phyloP scores from a whole-genome alignment of 2,329 filamentous ascomycete genomes.

The Aspergillus sp. region DNA sequence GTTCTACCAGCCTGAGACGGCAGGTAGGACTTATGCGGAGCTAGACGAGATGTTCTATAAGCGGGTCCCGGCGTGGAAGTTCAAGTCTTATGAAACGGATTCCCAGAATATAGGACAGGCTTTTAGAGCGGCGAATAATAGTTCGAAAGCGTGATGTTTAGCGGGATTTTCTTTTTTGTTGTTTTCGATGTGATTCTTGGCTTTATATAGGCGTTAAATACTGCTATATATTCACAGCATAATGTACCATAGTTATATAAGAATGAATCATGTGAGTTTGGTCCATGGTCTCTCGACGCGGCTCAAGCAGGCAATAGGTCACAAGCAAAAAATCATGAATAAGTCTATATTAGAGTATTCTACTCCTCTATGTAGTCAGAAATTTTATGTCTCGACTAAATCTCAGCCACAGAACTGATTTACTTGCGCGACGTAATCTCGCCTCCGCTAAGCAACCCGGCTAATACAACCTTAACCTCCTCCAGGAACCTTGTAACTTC shows the following conservation, averaged over 20 bases:
- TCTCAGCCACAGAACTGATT: not conserved
- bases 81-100: constrained; percentile 8
- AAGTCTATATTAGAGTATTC: not conserved
- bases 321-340: not conserved
- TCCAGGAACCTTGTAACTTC: constrained; percentile 79
- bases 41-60: constrained; percentile 30
- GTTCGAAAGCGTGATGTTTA: not conserved
- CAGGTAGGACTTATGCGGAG: constrained; percentile 30
- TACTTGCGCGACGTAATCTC: constrained; percentile 25
- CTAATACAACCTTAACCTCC: constrained; percentile 59
- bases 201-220: no score
- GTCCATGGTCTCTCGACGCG: no score
- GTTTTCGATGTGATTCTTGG: not conserved
- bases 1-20: constrained; percentile 27
- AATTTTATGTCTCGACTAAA: not conserved
- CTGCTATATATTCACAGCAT: no score
- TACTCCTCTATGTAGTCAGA: not conserved
- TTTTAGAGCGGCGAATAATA: not conserved
- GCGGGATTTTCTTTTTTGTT: not conserved
- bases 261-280: no score
- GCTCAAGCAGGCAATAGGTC: not conserved
- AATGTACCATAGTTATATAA: no score
- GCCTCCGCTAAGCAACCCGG: constrained; percentile 46
- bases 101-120: not conserved
- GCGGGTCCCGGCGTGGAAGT: constrained; percentile 16